Conservation (phyloP, 805 yeast genomes). For the Candida alai region DNA sequence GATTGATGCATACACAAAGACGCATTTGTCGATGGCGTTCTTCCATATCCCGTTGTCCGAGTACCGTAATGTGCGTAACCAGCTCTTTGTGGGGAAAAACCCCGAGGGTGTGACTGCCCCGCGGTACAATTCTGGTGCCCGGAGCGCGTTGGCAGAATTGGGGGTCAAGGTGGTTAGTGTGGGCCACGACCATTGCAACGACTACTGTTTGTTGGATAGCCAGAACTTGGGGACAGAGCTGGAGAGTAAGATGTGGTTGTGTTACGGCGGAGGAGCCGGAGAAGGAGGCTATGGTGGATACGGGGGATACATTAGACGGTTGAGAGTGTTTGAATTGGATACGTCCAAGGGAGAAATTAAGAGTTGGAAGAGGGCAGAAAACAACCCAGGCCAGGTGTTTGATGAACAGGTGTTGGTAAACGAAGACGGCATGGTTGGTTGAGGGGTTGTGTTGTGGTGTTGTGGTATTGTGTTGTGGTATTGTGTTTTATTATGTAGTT, state of each 20-base stretch:
- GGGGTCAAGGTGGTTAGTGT: conserved; percentile 76
- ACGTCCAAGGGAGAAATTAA: conserved; percentile 40
- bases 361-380: conserved; percentile 74
- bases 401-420: conserved; percentile 52
- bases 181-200: conserved; percentile 97
- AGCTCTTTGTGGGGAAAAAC: conserved; percentile 53
- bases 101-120: conserved; percentile 84
- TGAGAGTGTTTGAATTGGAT: conserved; percentile 70
- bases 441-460: no score
- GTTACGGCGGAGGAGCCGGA: conserved; percentile 92
- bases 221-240: conserved; percentile 18
- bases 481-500: no score
- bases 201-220: conserved; percentile 69
- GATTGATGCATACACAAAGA: conserved; percentile 31
- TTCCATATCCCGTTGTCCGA: conserved; percentile 95
- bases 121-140: conserved; percentile 60
- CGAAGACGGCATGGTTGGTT: no score
- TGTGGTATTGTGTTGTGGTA: no score
- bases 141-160: conserved; percentile 52
- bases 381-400: conserved; percentile 38
- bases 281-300: conserved; percentile 97
- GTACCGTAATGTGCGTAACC: conserved; percentile 45
- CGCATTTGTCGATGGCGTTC: conserved; percentile 76
- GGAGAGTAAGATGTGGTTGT: conserved; percentile 62
- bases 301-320: conserved; percentile 78